Base-by-base conservation (phyloP, 495 filamentous ascomycete species). In the Neurospora discreta region DNA sequence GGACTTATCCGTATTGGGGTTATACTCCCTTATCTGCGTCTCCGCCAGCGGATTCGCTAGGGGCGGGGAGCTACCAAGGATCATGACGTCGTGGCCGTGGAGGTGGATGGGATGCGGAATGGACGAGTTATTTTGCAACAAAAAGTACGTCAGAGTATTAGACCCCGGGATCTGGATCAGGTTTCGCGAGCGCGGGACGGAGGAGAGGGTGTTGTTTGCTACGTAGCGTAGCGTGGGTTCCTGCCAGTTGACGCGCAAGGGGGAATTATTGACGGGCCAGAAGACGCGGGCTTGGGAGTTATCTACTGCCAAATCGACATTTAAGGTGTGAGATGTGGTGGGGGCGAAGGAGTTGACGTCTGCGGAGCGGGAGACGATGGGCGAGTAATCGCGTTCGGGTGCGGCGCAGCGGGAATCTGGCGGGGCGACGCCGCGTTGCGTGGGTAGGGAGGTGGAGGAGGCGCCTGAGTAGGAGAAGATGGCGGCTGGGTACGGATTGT, bases 71-170 rank as follows among this genome's bases (percentile, higher is more conserved):
- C 80, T 76, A 0, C 83, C 79, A 15, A 89, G 75, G n/a, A 89
- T 80, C 36, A 79, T 79, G 76, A 90, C 85, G 72, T 89, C 82
- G 74, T 89, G 82, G 3, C 85, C 86, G 70, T 78, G 84, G 3
- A 89, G 80, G 71, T 88, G 84, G 23, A 86, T 81, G 36, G 85
- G 85, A 67, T 82, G 87, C 1, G 77, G 77, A 1, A 78, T 77
- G 3, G 75, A 74, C 65, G 89, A 87, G 69, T 85, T 82, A 67
- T 82, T 81, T 70, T 81, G 77, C 11, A 86, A 77, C 20, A 85
- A 71, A 68, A 81, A 79, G 72, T 83, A 85, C 9, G 77, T 76
- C 76, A 80, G 82, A 38, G 75, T 70, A 69, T 78, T 78, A 8
- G 71, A 73, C 3, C 69, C 71, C 0, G 75, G 74, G 3, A 77